A percentile compares a stretch with the other conserved stretches of the same genome.
Conservation (phyloP, 345 rosid species). For the Schrenkiella parvula region DNA sequence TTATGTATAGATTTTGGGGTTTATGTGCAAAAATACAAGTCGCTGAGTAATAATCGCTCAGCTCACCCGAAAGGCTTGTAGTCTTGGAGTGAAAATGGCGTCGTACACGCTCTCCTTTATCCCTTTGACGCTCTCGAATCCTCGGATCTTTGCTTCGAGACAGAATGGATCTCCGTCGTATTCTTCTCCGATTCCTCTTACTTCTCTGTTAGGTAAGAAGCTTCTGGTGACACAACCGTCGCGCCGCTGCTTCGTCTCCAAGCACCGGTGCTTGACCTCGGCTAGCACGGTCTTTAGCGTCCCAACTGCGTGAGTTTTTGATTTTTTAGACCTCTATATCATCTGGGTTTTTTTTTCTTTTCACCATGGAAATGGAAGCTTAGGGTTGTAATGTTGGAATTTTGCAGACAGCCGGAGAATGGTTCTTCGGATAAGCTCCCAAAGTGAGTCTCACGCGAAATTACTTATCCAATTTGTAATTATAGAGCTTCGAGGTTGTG, state of each 20-base stretch:
- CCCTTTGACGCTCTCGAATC: slow-evolving; percentile 36
- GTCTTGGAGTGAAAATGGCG: slow-evolving; percentile 41
- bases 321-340: not conserved
- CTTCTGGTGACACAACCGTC: slow-evolving; percentile 34
- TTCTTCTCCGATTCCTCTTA: slow-evolving; percentile 24
- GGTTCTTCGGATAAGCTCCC: slow-evolving; percentile 49
- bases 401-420: slow-evolving; percentile 53
- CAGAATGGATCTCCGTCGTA: not conserved
- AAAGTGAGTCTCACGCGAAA: slow-evolving; percentile 46
- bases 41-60: not conserved
- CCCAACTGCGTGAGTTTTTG: slow-evolving; percentile 50
- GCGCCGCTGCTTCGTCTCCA: slow-evolving; percentile 29
- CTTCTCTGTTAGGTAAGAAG: slow-evolving; percentile 45
- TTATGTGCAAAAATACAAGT: not conserved
- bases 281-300: slow-evolving; percentile 56
- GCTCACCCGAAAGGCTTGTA: not conserved
- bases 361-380: not conserved
- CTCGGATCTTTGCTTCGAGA: slow-evolving; percentile 25
- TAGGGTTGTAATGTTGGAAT: slow-evolving; percentile 11
- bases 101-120: slow-evolving; percentile 43
- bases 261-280: slow-evolving; percentile 34
- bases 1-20: not conserved
- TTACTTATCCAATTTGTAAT: not conserved
- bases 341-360: not conserved
- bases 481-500: slow-evolving; percentile 3